Evolutionary conservation across 495 filamentous ascomycete species (phyloP).

Genomic region (Talaromyces ruber): DNA sequence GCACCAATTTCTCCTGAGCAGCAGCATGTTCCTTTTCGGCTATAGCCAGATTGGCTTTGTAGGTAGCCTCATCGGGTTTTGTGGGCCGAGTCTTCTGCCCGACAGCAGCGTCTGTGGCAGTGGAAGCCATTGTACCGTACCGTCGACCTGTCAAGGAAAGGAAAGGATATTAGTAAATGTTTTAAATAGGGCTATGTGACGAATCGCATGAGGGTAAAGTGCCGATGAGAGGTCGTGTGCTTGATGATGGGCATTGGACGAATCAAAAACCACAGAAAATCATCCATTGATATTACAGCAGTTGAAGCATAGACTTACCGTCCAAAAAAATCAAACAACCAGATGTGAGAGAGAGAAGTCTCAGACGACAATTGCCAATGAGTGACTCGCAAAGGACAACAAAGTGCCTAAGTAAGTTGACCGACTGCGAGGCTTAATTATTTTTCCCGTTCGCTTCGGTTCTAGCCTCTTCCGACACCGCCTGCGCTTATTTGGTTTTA

Average conservation of each 20-base stretch:
- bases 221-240: background rate
- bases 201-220: background rate
- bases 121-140: constrained; percentile 3
- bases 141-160: background rate
- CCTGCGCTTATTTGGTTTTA: background rate
- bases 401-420: background rate
- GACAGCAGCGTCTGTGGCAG: constrained; percentile 12
- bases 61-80: constrained; percentile 47
- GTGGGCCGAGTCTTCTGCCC: constrained; percentile 40
- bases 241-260: background rate
- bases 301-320: background rate
- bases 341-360: background rate
- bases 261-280: background rate
- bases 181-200: background rate
- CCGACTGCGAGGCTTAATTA: background rate
- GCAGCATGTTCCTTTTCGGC: constrained; percentile 77
- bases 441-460: constrained; percentile 3
- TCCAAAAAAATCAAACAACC: background rate
- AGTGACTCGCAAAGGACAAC: background rate
- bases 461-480: constrained; percentile 5
- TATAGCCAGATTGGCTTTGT: constrained; percentile 58
- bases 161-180: background rate
- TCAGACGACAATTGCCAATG: background rate
- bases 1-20: constrained; percentile 66
- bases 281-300: background rate